Percentiles rank a stretch among this genome's conserved stretches.
phyloP scores from a whole-genome alignment of 169 alveolate genomes.

The Plasmodium vinckei region DNA sequence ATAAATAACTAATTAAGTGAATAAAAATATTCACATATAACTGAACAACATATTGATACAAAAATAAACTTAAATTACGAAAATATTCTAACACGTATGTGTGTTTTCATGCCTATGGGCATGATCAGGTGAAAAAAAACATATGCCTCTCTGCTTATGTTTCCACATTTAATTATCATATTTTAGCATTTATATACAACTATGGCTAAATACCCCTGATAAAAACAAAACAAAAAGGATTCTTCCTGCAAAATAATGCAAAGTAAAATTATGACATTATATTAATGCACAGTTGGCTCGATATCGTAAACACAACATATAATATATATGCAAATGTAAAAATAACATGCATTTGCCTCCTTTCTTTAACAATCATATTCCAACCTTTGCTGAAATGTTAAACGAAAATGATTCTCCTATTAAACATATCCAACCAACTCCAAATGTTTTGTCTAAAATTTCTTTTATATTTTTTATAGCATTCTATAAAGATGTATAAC shows the following conservation, averaged over 20 bases:
- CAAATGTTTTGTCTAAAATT: constrained; percentile 68
- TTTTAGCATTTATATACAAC: constrained; percentile 70
- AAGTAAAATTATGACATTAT: too few species aligned
- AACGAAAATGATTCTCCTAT: constrained; percentile 76
- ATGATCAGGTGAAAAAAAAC: too few species aligned
- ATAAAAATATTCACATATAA: too few species aligned
- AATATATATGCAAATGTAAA: too few species aligned
- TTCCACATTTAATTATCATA: not conserved
- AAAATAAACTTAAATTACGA: too few species aligned
- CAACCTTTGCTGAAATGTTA: constrained; percentile 73
- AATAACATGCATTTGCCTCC: too few species aligned
- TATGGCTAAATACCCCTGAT: constrained; percentile 70
- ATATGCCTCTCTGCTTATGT: not conserved
- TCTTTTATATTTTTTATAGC: constrained; percentile 76
- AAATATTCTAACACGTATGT: too few species aligned
- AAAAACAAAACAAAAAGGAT: constrained; percentile 66
- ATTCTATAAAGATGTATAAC: constrained; percentile 14
- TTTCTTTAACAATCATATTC: not conserved
- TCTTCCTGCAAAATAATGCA: constrained; percentile 24
- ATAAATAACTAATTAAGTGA: too few species aligned
- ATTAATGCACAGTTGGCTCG: too few species aligned
- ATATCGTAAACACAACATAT: too few species aligned
- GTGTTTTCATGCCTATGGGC: too few species aligned
- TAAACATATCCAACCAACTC: constrained; percentile 72
- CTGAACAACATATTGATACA: too few species aligned